phyloP scores from a whole-genome alignment of 345 rosid species.

The Populus pruinosa region DNA sequence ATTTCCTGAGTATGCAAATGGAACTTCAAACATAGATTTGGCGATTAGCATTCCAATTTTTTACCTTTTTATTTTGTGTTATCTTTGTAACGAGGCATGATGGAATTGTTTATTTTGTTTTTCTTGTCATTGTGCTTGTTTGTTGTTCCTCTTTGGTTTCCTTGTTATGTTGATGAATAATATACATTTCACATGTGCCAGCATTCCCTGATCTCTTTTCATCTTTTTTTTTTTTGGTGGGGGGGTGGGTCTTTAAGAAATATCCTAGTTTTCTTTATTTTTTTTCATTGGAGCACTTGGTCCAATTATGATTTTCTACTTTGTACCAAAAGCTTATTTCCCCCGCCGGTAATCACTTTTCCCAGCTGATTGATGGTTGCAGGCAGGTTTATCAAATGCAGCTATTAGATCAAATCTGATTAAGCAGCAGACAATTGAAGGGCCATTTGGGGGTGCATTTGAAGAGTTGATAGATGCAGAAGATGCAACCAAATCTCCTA shows the following conservation, averaged over 20 bases:
- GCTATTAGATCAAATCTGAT: conserved; percentile 49
- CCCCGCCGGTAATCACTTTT: conserved; percentile 2
- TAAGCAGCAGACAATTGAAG: conserved; percentile 36
- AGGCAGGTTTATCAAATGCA: conserved; percentile 44
- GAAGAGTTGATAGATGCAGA: conserved; percentile 34
- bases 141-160: no score
- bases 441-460: conserved; percentile 30
- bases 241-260: no score
- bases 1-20: not conserved
- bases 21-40: not conserved
- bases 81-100: not conserved
- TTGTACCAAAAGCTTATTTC: not conserved
- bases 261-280: not conserved
- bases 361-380: conserved; percentile 20
- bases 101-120: not conserved
- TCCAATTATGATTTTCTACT: not conserved
- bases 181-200: no score
- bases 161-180: no score
- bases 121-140: no score
- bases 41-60: not conserved
- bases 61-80: not conserved
- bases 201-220: no score
- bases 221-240: no score
- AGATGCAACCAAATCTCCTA: conserved; percentile 29
- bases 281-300: not conserved